phyloP scores from a whole-genome alignment of 1,139 yeast genomes.

The Blastobotrys raffinosifermentans region DNA sequence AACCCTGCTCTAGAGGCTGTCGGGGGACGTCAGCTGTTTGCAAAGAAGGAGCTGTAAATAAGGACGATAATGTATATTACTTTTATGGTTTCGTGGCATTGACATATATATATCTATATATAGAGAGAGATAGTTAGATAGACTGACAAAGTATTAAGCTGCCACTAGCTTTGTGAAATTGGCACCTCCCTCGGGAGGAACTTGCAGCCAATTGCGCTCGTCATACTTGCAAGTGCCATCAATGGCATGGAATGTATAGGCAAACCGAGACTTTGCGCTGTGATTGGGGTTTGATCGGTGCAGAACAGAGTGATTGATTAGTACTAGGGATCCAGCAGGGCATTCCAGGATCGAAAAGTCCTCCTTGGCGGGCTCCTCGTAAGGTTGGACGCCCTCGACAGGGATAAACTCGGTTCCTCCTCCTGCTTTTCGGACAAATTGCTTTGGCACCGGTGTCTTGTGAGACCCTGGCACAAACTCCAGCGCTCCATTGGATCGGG shows the following conservation, averaged over 20 bases:
- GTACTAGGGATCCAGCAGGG: constrained; percentile 63
- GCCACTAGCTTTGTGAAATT: constrained; percentile 40
- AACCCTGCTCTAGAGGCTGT: no score
- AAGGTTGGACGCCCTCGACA: constrained; percentile 22
- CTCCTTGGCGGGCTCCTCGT: constrained; percentile 32
- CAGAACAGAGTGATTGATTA: constrained; percentile 64
- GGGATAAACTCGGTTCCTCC: constrained; percentile 39
- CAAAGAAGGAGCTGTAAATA: no score
- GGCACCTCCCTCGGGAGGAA: constrained; percentile 63
- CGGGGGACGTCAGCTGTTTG: no score
- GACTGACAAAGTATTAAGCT: neutral
- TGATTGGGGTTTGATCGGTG: constrained; percentile 64
- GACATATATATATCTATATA: no score
- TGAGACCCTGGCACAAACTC: constrained; percentile 74
- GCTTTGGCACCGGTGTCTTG: constrained; percentile 47
- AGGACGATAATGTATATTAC: no score
- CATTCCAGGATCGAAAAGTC: constrained; percentile 54
- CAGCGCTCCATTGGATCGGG: constrained; percentile 60
- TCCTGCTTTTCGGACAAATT: constrained; percentile 50
- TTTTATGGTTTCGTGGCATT: no score
- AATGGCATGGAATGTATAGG: constrained; percentile 74
- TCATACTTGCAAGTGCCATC: constrained; percentile 62
- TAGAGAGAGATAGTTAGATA: no score
- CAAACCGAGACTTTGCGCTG: constrained; percentile 56
- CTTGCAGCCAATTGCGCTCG: constrained; percentile 66